Conservation (phyloP, 1,284 basidiomycete genomes). For the Abortiporus biennis region DNA sequence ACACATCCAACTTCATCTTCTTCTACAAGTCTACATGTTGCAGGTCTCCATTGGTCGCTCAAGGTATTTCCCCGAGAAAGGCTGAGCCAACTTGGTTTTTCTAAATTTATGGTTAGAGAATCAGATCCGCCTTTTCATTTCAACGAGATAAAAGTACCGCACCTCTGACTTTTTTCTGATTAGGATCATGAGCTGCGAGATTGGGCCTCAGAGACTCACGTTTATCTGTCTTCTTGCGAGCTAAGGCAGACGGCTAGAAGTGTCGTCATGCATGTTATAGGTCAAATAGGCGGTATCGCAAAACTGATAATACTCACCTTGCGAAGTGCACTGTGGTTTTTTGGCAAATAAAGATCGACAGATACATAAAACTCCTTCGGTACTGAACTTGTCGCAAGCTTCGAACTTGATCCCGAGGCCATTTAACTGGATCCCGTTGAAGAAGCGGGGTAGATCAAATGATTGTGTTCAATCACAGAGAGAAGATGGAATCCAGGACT, state of each 20-base stretch:
- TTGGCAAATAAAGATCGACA: constrained; percentile 62
- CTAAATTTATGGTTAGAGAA: constrained; percentile 26
- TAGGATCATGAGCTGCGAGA: constrained; percentile 25
- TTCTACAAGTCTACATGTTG: constrained; percentile 62
- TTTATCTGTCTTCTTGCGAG: constrained; percentile 50
- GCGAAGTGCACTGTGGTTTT: constrained; percentile 43
- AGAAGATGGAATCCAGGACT: too few relatives aligned
- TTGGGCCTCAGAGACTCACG: constrained; percentile 35
- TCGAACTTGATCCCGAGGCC: too few relatives aligned
- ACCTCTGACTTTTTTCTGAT: constrained; percentile 59
- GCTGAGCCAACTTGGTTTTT: constrained; percentile 69
- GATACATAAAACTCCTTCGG: constrained; percentile 40
- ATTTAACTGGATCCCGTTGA: too few relatives aligned
- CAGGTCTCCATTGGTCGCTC: constrained; percentile 61
- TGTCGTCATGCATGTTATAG: constrained; percentile 10
- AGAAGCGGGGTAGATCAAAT: too few relatives aligned
- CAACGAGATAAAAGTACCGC: constrained; percentile 11
- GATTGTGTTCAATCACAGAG: too few relatives aligned
- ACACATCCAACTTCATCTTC: constrained; percentile 61
- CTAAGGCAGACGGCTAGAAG: constrained; percentile 6
- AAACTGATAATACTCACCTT: constrained; percentile 40
- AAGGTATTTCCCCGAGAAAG: constrained; percentile 44
- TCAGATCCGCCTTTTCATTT: neutral
- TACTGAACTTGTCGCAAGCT: constrained; percentile 9
- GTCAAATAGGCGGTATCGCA: constrained; percentile 7